A percentile compares a stretch with the other conserved stretches of the same genome.
These are phyloP conservation scores for Komagataella pseudopastoris DNA, from an alignment of 805 yeast genomes.

Conservation along the genomic window DNA sequence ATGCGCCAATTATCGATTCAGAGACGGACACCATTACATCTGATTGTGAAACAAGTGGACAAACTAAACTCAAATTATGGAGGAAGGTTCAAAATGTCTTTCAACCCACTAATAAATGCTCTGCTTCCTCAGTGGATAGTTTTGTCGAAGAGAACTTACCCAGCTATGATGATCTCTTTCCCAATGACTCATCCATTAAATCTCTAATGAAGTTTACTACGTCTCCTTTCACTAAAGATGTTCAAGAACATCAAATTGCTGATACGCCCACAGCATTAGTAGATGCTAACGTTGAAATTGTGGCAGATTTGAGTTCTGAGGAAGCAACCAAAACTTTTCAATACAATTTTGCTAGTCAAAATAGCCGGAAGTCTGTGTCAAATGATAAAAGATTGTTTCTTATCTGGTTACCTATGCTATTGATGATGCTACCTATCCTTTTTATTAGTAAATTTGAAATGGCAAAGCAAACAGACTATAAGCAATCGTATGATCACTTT, in stretches of 20 bases:
- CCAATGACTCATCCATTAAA: constrained; percentile 24
- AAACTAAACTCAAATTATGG: constrained; percentile 12
- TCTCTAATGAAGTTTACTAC: constrained; percentile 14
- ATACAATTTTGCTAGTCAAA: constrained; percentile 7
- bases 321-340: constrained; percentile 5
- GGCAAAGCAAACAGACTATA: neutral
- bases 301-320: neutral
- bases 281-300: constrained; percentile 2
- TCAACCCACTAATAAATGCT: neutral
- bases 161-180: constrained; percentile 64
- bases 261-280: neutral
- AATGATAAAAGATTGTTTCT: constrained; percentile 79
- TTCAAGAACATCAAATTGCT: neutral
- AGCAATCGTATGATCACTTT: constrained; percentile 13
- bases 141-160: constrained; percentile 40
- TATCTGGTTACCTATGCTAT: constrained; percentile 79
- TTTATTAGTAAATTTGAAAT: constrained; percentile 15
- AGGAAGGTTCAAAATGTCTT: constrained; percentile 17
- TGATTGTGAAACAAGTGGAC: neutral
- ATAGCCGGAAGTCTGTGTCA: constrained; percentile 29
- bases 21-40: neutral
- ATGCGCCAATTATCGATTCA: neutral
- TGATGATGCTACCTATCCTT: constrained; percentile 35
- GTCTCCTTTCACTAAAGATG: neutral
- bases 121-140: constrained; percentile 5